phyloP scores from a whole-genome alignment of 768 basidiomycete species.

The Russula dissimulans region DNA sequence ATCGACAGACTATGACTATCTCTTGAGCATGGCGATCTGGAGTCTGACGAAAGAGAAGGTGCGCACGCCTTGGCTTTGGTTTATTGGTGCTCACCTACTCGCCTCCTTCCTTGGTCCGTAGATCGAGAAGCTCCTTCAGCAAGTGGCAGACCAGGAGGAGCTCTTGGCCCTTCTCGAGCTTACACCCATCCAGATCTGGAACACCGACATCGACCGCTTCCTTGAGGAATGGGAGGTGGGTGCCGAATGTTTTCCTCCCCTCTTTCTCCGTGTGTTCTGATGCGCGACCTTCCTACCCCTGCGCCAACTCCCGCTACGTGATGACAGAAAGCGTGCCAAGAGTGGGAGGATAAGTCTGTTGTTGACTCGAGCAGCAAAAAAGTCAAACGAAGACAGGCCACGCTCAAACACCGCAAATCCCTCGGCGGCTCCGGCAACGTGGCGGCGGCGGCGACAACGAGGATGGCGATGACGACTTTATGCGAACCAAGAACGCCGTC shows the following conservation, averaged over 20 bases:
- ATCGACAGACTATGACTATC: conserved; percentile 77
- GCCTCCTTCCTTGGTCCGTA: conserved; percentile 25
- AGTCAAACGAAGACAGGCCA: conserved; percentile 48
- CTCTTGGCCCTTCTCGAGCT: conserved; percentile 68
- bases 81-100: too few species aligned
- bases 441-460: conserved; percentile 26
- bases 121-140: conserved; percentile 78
- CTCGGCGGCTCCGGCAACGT: conserved; percentile 31
- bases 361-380: conserved; percentile 42
- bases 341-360: conserved; percentile 36
- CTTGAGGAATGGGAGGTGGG: conserved; percentile 77
- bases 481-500: conserved; percentile 37
- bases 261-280: too few species aligned
- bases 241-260: conserved; percentile 6
- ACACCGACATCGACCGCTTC: conserved; percentile 78
- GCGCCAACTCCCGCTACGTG: too few species aligned
- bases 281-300: too few species aligned
- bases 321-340: conserved; percentile 32
- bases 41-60: conserved; percentile 93
- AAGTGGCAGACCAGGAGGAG: conserved; percentile 83
- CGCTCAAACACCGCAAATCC: conserved; percentile 48
- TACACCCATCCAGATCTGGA: conserved; percentile 81
- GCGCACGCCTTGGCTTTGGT: neutral
- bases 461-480: conserved; percentile 46
- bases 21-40: conserved; percentile 92